Conservation (phyloP, 2,329 filamentous ascomycete genomes). For the Botryotinia calthae region DNA sequence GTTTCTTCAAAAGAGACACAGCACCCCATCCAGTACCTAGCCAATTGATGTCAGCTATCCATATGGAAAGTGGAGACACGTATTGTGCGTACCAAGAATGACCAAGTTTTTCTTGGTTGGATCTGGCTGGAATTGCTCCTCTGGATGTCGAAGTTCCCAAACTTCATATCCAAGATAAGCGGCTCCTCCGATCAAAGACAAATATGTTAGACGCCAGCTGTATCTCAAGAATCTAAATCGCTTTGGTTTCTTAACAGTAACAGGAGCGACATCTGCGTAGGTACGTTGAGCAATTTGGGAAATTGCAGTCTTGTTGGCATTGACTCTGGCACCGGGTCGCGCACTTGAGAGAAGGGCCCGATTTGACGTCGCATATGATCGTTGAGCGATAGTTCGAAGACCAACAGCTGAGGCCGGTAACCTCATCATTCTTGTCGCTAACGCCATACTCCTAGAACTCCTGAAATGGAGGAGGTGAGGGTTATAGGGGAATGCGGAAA, state of each 20-base stretch:
- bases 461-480: slow-evolving; percentile 4
- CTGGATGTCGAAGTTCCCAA: slow-evolving; percentile 78
- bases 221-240: slow-evolving; percentile 72
- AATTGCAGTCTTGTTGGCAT: slow-evolving; percentile 33
- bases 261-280: slow-evolving; percentile 45
- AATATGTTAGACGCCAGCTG: slow-evolving; percentile 78
- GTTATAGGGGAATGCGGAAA: neutral
- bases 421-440: slow-evolving; percentile 38
- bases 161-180: slow-evolving; percentile 77
- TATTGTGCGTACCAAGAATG: slow-evolving; percentile 68
- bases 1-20: slow-evolving; percentile 94
- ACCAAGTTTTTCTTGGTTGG: slow-evolving; percentile 95
- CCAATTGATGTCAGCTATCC: slow-evolving; percentile 22
- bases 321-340: slow-evolving; percentile 31
- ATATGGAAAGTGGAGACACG: slow-evolving; percentile 1
- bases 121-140: slow-evolving; percentile 74
- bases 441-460: slow-evolving; percentile 35
- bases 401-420: slow-evolving; percentile 36
- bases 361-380: slow-evolving; percentile 34
- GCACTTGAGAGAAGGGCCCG: slow-evolving; percentile 30
- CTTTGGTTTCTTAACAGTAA: slow-evolving; percentile 48
- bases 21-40: slow-evolving; percentile 94
- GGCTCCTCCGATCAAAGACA: slow-evolving; percentile 67
- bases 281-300: slow-evolving; percentile 45
- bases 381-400: slow-evolving; percentile 31